Base-by-base conservation (phyloP, 73 alveolate species). In the Stentor roeselii region DNA sequence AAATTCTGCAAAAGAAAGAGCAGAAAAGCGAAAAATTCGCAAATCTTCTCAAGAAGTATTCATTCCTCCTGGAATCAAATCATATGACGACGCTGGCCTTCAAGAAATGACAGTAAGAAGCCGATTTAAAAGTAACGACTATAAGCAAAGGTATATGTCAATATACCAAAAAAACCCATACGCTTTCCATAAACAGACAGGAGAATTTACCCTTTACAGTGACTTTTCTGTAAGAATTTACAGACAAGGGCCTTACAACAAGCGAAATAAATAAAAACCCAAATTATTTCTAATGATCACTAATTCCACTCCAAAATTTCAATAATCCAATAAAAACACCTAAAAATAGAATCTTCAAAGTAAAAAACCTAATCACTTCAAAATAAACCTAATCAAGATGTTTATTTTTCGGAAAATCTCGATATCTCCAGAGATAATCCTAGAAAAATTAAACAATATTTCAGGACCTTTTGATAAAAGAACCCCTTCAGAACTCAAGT, bases 161-260 rank as follows among this genome's bases (percentile, higher is more conserved):
- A 67, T 32, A 0, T 21, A 27, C 34, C 21, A 67, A 67, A 32
- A 21, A 27, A 67, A 67, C 37, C 80, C 80, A n/a, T 11, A 32
- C 11, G 80, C 80, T 14, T 67, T 67, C 34, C 34, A 67, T 67
- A 67, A 67, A 67, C n/a, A 30, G 21, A 21, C 80, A 0, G 80
- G 80, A 67, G 80, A 67, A 32, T 67, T 67, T 67, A 67, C 80
- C 11, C 27, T 21, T 1, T 32, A 67, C 41, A 67, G 37, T 67
- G 80, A 21, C 11, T 21, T 21, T 67, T 67, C 41, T 2, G 37
- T 67, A 1, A 67, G 34, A 34, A 21, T 67, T 11, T 15, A 32
- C 34, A 32, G 80, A 67, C 42, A 27, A 30, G 80, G 80, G 2
- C 80, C 80, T 50, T 50, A 50, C 21, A 50, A 50, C 21, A 50